Conservation (phyloP, 208 protist species). For the Wallacemonas sp. region DNA sequence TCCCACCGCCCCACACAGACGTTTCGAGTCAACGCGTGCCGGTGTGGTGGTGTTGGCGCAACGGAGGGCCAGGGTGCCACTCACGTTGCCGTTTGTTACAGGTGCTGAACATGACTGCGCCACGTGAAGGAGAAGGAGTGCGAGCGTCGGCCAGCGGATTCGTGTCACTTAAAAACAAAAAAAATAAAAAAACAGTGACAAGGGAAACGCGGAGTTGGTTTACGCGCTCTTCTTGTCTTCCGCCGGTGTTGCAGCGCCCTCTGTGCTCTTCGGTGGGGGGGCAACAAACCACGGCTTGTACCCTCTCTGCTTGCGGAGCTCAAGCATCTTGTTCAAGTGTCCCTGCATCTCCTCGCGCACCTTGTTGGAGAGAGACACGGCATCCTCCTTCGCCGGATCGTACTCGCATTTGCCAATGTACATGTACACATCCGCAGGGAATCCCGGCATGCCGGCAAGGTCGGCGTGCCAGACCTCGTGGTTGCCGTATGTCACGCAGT, state of each 20-base stretch:
- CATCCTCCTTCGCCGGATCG: slow-evolving; percentile 36
- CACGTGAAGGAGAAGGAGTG: too few species aligned
- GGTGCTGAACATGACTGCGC: too few species aligned
- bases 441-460: slow-evolving; percentile 59
- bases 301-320: slow-evolving; percentile 24
- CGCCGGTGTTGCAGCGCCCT: neutral
- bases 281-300: slow-evolving; percentile 44
- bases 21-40: too few species aligned
- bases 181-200: slow-evolving; percentile 5
- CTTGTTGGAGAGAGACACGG: slow-evolving; percentile 33
- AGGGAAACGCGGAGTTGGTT: neutral
- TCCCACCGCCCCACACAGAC: too few species aligned
- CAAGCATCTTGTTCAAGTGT: slow-evolving; percentile 57
- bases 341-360: slow-evolving; percentile 74
- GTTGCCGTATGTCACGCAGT: slow-evolving; percentile 76
- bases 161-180: slow-evolving; percentile 9
- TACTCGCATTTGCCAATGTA: slow-evolving; percentile 83
- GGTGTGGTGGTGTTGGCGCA: too few species aligned
- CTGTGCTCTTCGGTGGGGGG: neutral
- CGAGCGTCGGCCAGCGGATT: too few species aligned
- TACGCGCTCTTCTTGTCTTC: slow-evolving; percentile 3
- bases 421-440: slow-evolving; percentile 73
- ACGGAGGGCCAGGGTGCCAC: too few species aligned
- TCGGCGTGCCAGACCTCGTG: slow-evolving; percentile 74
- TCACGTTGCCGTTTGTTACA: neutral